Evolutionary conservation across 2,329 filamentous ascomycete species (phyloP).

Genomic region (Paecilomyces sp.): DNA sequence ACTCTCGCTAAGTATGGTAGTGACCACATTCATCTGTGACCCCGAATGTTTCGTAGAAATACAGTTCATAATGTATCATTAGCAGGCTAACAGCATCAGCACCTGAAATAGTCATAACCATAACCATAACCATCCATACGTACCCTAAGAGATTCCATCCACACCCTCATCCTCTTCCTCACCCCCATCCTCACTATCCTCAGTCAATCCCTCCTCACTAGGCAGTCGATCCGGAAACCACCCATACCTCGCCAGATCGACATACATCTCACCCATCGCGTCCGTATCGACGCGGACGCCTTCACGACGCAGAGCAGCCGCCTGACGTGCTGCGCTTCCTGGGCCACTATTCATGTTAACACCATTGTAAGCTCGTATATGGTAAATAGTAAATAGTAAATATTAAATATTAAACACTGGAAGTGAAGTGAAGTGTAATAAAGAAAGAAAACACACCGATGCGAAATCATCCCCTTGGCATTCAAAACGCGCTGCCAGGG

Average conservation of each 20-base stretch:
- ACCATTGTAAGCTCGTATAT: too few relatives aligned
- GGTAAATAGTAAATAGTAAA: too few relatives aligned
- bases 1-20: too few relatives aligned
- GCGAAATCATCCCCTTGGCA: constrained; percentile 76
- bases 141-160: not conserved
- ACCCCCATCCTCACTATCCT: constrained; percentile 5
- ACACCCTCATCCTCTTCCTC: not conserved
- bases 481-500: constrained; percentile 96
- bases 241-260: constrained; percentile 37
- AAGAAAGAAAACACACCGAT: constrained; percentile 50
- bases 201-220: constrained; percentile 31
- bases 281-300: constrained; percentile 35
- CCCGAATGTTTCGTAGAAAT: too few relatives aligned
- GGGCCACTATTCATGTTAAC: constrained; percentile 24
- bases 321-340: constrained; percentile 37
- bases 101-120: too few relatives aligned
- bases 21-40: too few relatives aligned
- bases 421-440: not conserved
- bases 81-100: too few relatives aligned
- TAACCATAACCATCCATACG: too few relatives aligned
- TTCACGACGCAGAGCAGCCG: constrained; percentile 32
- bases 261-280: constrained; percentile 36
- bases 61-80: too few relatives aligned
- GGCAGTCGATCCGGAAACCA: constrained; percentile 46
- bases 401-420: too few relatives aligned